Percentiles rank a stretch among this genome's conserved stretches.
phyloP scores from a whole-genome alignment of 495 filamentous ascomycete species.

The Neurospora sp. region DNA sequence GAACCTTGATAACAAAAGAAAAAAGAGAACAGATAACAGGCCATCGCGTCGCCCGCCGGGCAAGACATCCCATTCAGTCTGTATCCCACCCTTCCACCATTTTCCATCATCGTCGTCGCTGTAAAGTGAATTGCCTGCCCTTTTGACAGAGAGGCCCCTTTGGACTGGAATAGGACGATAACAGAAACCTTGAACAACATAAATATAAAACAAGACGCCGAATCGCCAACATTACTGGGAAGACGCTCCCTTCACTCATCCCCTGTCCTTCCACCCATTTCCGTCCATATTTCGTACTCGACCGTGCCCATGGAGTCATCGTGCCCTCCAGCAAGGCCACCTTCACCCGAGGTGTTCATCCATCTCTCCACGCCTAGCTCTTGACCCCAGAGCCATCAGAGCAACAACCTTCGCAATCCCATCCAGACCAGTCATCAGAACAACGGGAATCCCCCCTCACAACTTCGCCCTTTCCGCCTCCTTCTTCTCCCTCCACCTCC shows the following conservation, averaged over 20 bases:
- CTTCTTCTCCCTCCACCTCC: slow-evolving; percentile 58
- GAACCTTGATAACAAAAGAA: not conserved
- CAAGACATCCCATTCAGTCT: not conserved
- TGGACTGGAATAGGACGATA: not conserved
- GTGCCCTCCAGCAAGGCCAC: not conserved
- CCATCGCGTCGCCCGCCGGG: not conserved
- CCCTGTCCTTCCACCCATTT: not conserved
- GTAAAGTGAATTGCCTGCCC: not conserved
- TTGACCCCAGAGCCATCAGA: no score
- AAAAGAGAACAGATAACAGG: not conserved
- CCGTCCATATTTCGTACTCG: not conserved
- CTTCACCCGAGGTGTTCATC: no score
- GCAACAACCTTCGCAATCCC: not conserved
- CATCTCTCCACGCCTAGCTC: no score
- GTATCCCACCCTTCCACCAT: not conserved
- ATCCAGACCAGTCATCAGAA: not conserved
- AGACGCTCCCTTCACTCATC: not conserved
- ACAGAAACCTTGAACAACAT: not conserved
- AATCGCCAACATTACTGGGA: not conserved
- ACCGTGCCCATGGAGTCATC: not conserved
- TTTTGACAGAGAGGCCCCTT: not conserved
- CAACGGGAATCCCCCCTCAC: slow-evolving; percentile 22
- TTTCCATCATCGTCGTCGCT: not conserved
- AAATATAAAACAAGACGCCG: not conserved
- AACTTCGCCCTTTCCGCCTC: slow-evolving; percentile 59